Conservation (phyloP, 352 stramenopile species). For the Globisporangium spiculum region DNA sequence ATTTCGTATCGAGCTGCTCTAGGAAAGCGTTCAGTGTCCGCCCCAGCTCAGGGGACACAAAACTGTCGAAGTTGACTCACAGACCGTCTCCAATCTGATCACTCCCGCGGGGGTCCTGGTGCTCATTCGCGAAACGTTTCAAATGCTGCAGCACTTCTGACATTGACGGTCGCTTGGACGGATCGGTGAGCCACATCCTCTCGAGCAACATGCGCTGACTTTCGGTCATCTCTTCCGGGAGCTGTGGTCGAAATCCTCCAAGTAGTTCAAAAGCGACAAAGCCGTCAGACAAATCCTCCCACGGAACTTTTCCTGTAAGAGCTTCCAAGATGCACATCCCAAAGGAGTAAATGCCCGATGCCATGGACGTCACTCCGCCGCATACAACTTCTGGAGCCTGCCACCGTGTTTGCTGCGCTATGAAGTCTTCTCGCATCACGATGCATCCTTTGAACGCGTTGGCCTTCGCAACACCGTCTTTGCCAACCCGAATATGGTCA, state of each 20-base stretch:
- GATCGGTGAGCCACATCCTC: neutral
- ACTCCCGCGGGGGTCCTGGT: neutral
- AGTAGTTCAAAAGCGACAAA: neutral
- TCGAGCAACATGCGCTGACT: neutral
- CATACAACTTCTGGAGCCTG: constrained; percentile 1
- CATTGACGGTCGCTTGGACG: neutral
- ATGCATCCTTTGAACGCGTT: too few species aligned
- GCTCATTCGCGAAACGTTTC: neutral
- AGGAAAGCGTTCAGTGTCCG: neutral
- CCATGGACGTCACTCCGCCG: neutral
- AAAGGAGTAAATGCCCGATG: constrained; percentile 1
- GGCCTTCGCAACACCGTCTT: too few species aligned
- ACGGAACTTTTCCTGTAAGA: neutral
- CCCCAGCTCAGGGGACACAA: neutral
- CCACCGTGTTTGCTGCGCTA: too few species aligned
- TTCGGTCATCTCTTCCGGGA: neutral
- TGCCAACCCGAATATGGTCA: too few species aligned
- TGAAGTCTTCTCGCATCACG: too few species aligned
- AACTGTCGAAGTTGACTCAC: neutral
- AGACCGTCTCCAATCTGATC: neutral
- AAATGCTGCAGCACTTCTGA: neutral
- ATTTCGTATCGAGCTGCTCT: neutral
- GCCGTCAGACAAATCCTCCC: neutral
- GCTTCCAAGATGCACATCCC: constrained; percentile 2
- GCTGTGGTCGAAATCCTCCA: neutral